phyloP scores from a whole-genome alignment of 2,329 filamentous ascomycete genomes.

The Plenodomus tracheiphilus region DNA sequence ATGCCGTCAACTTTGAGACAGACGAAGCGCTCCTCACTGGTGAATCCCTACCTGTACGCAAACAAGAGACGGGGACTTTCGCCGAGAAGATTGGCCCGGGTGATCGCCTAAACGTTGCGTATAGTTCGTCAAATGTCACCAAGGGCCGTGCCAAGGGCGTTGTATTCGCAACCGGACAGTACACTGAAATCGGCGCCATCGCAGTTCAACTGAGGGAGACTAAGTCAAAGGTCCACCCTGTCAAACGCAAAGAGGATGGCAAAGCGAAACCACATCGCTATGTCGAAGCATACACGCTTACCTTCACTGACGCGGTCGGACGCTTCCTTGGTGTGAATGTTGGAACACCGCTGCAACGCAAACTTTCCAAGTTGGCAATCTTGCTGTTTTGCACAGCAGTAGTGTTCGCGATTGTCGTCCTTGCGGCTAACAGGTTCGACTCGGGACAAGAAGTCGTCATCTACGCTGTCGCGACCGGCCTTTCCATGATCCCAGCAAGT shows the following conservation, averaged over 20 bases:
- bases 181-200: conserved; percentile 74
- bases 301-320: conserved; percentile 46
- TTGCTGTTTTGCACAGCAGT: conserved; percentile 44
- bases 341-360: conserved; percentile 44
- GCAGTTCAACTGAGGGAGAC: conserved; percentile 66
- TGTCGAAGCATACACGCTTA: conserved; percentile 58
- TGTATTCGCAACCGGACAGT: conserved; percentile 69
- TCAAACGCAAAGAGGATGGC: conserved; percentile 47
- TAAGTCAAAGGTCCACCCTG: conserved; percentile 35
- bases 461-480: conserved; percentile 45
- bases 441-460: conserved; percentile 46
- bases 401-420: conserved; percentile 45
- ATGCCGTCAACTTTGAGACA: conserved; percentile 74
- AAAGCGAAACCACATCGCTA: conserved; percentile 42
- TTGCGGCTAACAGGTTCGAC: conserved; percentile 45
- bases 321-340: conserved; percentile 47
- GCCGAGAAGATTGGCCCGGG: conserved; percentile 61
- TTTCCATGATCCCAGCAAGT: conserved; percentile 45
- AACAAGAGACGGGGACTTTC: conserved; percentile 62
- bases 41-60: conserved; percentile 69
- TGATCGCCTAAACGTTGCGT: conserved; percentile 68
- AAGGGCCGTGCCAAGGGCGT: conserved; percentile 70
- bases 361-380: conserved; percentile 40
- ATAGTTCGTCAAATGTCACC: conserved; percentile 68
- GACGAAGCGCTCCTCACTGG: conserved; percentile 74